Evolutionary conservation across 1,284 basidiomycete genomes (phyloP).

Genomic region (Austroboletus niveus): DNA sequence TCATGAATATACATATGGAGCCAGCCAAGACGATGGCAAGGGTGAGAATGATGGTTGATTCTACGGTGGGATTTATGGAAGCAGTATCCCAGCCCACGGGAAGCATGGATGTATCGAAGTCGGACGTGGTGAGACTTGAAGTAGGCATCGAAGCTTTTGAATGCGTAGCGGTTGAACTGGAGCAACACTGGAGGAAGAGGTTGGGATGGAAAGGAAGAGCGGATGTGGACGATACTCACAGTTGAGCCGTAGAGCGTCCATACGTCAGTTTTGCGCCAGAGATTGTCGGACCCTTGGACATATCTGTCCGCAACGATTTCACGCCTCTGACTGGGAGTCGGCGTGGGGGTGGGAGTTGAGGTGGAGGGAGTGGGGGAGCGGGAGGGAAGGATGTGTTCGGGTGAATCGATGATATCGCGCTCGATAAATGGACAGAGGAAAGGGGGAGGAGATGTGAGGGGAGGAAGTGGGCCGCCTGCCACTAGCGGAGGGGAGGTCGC

Average conservation of each 20-base stretch:
- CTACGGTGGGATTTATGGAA: constrained; percentile 19
- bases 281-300: constrained; percentile 51
- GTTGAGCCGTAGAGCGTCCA: constrained; percentile 66
- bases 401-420: constrained; percentile 3
- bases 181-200: constrained; percentile 16
- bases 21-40: constrained; percentile 60
- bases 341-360: background rate
- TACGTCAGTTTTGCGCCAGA: constrained; percentile 55
- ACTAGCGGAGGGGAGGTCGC: constrained; percentile 44
- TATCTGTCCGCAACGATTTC: constrained; percentile 54
- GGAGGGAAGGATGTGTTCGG: background rate
- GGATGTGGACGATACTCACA: constrained; percentile 36
- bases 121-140: constrained; percentile 15
- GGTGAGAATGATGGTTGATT: constrained; percentile 52
- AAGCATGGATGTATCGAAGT: constrained; percentile 37
- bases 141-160: constrained; percentile 14
- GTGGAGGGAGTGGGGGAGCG: background rate
- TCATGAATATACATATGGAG: constrained; percentile 54
- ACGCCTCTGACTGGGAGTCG: background rate
- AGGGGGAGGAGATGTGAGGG: constrained; percentile 42
- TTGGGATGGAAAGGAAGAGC: constrained; percentile 5
- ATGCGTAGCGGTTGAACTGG: constrained; percentile 31
- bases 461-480: constrained; percentile 44
- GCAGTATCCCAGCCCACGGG: constrained; percentile 56
- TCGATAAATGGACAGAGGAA: constrained; percentile 61